Conservation (phyloP, 73 alveolate species). For the Paraurostyla sp. region DNA sequence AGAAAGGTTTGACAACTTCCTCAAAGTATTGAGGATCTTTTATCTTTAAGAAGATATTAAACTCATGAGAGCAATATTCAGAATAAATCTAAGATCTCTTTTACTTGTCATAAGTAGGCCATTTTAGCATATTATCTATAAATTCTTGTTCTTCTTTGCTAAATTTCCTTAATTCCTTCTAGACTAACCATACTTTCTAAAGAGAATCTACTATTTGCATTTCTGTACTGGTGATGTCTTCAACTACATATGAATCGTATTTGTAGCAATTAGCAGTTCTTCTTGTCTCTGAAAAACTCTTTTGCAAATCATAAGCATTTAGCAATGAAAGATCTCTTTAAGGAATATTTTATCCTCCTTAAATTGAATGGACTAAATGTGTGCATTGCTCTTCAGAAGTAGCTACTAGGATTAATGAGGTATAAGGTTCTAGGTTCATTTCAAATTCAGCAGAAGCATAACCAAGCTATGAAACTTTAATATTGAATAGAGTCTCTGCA, state of each 20-base stretch:
- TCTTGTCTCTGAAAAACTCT: conserved; percentile 12
- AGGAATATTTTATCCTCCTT: not conserved
- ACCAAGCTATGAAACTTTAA: not conserved
- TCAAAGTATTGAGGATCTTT: conserved; percentile 75
- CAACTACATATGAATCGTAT: not conserved
- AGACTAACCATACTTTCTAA: conserved; percentile 54
- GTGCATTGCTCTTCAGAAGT: conserved; percentile 24
- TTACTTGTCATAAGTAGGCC: conserved; percentile 40
- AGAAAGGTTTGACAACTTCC: conserved; percentile 67
- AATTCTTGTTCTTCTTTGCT: conserved; percentile 8
- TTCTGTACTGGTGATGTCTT: conserved; percentile 57
- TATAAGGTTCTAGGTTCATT: not conserved
- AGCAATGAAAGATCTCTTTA: conserved; percentile 26
- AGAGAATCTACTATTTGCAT: conserved; percentile 69
- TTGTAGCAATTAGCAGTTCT: not conserved
- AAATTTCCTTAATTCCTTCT: conserved; percentile 46
- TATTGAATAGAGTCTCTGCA: not conserved
- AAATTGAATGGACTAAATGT: not conserved
- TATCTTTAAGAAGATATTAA: conserved; percentile 68
- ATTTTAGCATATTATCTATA: conserved; percentile 37
- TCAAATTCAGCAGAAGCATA: not conserved
- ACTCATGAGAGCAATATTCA: conserved; percentile 69
- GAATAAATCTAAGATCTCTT: conserved; percentile 58
- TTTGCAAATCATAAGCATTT: not conserved
- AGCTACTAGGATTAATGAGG: not conserved